Evolutionary conservation across 192 early-diverging fungal genomes (phyloP).

Genomic region (Gorgonomyces haynaldii): DNA sequence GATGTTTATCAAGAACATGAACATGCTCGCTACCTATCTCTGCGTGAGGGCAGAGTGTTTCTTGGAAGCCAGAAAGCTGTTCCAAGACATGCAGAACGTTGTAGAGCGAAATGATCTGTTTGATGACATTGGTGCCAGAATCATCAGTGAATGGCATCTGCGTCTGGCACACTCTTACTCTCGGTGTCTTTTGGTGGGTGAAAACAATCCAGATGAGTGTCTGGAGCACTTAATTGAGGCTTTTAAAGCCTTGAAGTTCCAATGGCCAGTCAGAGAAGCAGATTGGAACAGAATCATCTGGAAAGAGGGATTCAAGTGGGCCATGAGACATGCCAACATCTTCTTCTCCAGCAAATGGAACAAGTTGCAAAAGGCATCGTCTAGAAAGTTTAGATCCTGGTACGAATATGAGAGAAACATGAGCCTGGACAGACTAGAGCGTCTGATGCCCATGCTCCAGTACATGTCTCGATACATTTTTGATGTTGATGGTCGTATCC

Average conservation of each 20-base stretch:
- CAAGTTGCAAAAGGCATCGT: neutral
- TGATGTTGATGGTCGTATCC: slow-evolving; percentile 1
- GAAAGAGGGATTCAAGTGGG: neutral
- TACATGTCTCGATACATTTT: slow-evolving; percentile 5
- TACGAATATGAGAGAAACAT: slow-evolving; percentile 1
- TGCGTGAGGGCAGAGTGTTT: neutral
- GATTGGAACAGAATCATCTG: slow-evolving; percentile 1
- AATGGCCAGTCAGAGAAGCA: slow-evolving; percentile 3
- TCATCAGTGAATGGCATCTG: slow-evolving; percentile 2
- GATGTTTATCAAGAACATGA: neutral
- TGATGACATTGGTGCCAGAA: neutral
- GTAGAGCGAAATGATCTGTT: neutral
- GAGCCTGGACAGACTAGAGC: slow-evolving; percentile 1
- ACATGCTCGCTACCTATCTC: slow-evolving; percentile 6
- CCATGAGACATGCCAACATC: neutral
- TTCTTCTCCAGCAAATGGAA: neutral
- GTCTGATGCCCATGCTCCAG: slow-evolving; percentile 1
- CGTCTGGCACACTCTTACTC: slow-evolving; percentile 1
- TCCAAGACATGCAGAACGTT: neutral
- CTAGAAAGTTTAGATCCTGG: neutral
- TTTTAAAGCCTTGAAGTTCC: neutral
- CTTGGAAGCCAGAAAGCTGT: slow-evolving; percentile 2
- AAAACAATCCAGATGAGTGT: slow-evolving; percentile 2
- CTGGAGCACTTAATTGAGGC: neutral
- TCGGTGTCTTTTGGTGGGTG: too few species aligned